These are phyloP conservation scores for Cubamyces lactineus DNA, from an alignment of 768 basidiomycete species.

Conservation along the genomic window DNA sequence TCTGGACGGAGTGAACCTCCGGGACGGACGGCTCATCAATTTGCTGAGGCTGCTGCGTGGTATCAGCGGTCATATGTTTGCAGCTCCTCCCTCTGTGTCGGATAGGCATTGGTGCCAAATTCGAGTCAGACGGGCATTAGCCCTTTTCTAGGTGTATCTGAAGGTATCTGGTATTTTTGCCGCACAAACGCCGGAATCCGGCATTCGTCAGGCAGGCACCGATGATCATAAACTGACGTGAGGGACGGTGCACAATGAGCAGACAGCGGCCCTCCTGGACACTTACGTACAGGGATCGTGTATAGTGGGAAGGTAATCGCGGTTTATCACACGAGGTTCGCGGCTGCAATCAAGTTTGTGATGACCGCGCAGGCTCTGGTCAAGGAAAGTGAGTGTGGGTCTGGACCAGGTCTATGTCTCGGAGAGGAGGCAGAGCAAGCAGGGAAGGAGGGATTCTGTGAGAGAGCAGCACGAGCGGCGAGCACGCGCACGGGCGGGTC, in stretches of 20 bases:
- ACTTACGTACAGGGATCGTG: slow-evolving; percentile 18
- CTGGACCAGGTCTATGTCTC: background rate
- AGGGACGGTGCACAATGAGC: background rate
- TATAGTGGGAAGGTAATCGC: slow-evolving; percentile 13
- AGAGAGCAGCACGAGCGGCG: background rate
- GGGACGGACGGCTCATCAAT: slow-evolving; percentile 3
- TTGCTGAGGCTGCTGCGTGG: background rate
- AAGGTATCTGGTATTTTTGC: background rate
- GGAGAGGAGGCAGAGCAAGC: background rate
- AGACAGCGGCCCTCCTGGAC: background rate
- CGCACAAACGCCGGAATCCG: slow-evolving; percentile 6
- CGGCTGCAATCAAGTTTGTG: slow-evolving; percentile 12
- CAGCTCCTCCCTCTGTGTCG: background rate
- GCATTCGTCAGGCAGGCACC: background rate
- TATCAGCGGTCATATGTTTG: slow-evolving; percentile 11
- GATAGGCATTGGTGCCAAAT: background rate
- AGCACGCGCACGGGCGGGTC: background rate
- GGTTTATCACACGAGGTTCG: slow-evolving; percentile 21
- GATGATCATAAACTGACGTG: background rate
- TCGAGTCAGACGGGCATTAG: slow-evolving; percentile 1
- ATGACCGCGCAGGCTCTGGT: slow-evolving; percentile 5
- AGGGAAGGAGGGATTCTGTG: background rate
- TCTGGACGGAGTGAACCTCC: background rate
- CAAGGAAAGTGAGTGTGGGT: background rate
- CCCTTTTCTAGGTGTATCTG: background rate